Base-by-base conservation (phyloP, 2,329 filamentous ascomycete species). In the Apiospora phragmitis region DNA sequence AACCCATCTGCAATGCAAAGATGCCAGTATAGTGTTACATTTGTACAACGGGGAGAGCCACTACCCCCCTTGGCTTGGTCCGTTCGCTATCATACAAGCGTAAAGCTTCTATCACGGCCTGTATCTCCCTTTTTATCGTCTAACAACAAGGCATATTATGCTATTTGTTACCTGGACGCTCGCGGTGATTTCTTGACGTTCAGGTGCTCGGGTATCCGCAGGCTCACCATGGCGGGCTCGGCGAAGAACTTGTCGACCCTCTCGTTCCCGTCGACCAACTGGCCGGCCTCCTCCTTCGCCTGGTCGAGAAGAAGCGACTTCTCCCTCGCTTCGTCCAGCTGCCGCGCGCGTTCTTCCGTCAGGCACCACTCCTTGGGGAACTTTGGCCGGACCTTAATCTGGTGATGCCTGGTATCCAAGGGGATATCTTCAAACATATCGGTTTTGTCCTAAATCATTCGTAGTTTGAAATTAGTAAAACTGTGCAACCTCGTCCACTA, bases 361-460 rank as follows among this genome's bases (percentile, higher is more conserved):
- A 99, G 83, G 71, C 88, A 89, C 96, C 96, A 99, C 75, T 91
- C 89, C 75, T 90, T 87, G 2, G 96, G 96, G 81, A 98, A 98
- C 74, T 85, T 87, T 69, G 89, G 86, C 79, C 89, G 89, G 55
- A 81, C 80, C 84, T 92, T 93, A 73, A 88, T 86, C 77, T 88
- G 91, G 84, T 95, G 91, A 81, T 98, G 95, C 76, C 96, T 88
- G 72, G 94, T 91, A 79, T 99, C 95, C 67, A 98, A 87, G 2
- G 96, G 95, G 41, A 99, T 83, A 80, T 99, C 96, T 74, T 91
- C 91, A 77, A 98, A 98, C 14, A 89, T 93, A 75, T 99, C 95
- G 47, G 84, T 88, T 32, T 88, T 85, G 78, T 97, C 92, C 85
- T 91, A 79, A 45, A 16, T 21, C 11, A 38, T 35, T 38, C 32